Evolutionary conservation across 768 basidiomycete genomes (phyloP), one percentile per base, ranked within the genome.

Genomic region (Trametes punicea): DNA sequence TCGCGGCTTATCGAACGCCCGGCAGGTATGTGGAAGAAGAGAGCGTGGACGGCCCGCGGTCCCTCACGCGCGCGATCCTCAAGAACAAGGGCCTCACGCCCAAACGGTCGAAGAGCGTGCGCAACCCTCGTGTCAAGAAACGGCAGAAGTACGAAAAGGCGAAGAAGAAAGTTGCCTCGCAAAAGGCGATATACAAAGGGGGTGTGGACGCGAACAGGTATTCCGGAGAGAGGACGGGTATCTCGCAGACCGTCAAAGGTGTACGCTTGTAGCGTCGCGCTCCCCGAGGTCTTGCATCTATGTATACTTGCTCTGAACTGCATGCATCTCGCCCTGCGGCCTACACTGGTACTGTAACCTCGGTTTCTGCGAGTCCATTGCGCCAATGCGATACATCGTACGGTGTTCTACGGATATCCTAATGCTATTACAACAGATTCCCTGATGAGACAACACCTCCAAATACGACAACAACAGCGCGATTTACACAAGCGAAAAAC

Each of bases 81-180:
- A 85, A 87, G 65, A 99, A 99, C 80, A 88, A 85, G 66, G 96
- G 97, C 54, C 83, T 98, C 48, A 98, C 95, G 15, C 95, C 96
- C 4, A 84, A 79, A 59, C 84, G 97, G 54, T 76, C 89, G 39
- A 98, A 98, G 74, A 79, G 81, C 52, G 91, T 93, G 33, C 91
- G 95, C 62, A 99, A 99, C 74, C 95, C 96, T 38, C 85, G 97
- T 58, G 94, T 98, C 72, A 98, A 98, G 83, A 99, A 99, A 71
- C 83, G 93, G 30, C 81, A 87, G 73, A 87, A 80, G 67, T 98
- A 87, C 77, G 95, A 95, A 67, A 88, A 97, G 74, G 96, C 95
- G 61, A 91, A 96, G 78, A 93, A 90, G 75, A 93, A 87, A 73
- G 75, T 98, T 13, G 74, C 87, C 26, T 93, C 90, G 21, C 93